phyloP scores from a whole-genome alignment of 306 rosid species.

The Begonia peltatifolia region DNA sequence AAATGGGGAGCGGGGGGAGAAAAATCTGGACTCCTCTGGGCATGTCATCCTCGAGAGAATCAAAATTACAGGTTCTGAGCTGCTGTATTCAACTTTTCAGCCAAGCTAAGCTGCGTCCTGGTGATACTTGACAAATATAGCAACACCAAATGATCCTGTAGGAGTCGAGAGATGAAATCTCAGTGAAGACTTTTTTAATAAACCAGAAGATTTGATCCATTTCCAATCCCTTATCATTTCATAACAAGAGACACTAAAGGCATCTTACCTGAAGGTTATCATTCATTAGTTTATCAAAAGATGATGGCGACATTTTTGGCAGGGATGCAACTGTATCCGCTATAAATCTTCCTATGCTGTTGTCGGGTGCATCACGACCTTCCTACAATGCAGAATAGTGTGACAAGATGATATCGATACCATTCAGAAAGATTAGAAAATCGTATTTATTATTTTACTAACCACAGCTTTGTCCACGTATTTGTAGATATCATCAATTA shows the following conservation, averaged over 20 bases:
- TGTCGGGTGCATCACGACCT: conserved; percentile 62
- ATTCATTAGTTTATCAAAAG: conserved; percentile 73
- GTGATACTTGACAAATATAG: conserved; percentile 82
- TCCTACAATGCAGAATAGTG: conserved; percentile 33
- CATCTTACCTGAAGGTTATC: conserved; percentile 64
- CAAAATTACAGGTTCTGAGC: conserved; percentile 66
- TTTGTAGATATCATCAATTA: conserved; percentile 78
- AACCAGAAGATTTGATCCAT: no score
- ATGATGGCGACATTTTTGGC: conserved; percentile 52
- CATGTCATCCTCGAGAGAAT: background rate
- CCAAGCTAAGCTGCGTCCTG: conserved; percentile 71
- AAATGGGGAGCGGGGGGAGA: no score
- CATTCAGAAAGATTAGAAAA: background rate
- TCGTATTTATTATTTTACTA: conserved; percentile 15
- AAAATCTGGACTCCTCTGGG: no score
- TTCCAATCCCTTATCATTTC: no score
- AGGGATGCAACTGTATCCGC: conserved; percentile 60
- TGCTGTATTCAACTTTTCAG: conserved; percentile 89
- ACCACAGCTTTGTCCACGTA: conserved; percentile 87
- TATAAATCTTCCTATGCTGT: conserved; percentile 53
- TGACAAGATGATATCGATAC: background rate
- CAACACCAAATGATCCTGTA: conserved; percentile 74
- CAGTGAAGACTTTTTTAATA: no score
- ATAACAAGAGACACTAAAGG: background rate
- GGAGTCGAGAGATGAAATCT: background rate